phyloP scores from a whole-genome alignment of 192 early-diverging fungal species.

The Funneliformis mosseae region DNA sequence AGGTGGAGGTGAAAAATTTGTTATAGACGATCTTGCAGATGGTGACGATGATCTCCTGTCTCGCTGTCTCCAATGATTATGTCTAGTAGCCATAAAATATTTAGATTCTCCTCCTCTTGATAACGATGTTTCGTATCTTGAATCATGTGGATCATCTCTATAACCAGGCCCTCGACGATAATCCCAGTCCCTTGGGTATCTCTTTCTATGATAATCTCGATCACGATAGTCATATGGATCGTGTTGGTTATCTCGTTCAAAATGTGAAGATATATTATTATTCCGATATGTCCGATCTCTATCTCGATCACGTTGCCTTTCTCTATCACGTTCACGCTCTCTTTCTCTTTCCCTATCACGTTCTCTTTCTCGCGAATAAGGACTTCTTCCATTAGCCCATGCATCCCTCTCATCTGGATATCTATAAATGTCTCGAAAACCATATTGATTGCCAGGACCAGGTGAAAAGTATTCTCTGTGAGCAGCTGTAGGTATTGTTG shows the following conservation, averaged over 20 bases:
- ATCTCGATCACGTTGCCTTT: not conserved
- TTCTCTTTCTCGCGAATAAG: conserved; percentile 24
- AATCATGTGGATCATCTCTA: not conserved
- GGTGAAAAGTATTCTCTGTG: not conserved
- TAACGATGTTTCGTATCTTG: not conserved
- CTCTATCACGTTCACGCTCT: conserved; percentile 17
- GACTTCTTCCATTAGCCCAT: conserved; percentile 3
- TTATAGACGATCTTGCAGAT: not conserved
- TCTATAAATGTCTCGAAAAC: not conserved
- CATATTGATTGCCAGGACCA: not conserved
- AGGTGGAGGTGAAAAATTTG: conserved; percentile 1
- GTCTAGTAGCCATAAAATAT: conserved; percentile 10
- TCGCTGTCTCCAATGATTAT: conserved; percentile 18
- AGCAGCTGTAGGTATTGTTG: not conserved
- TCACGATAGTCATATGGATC: conserved; percentile 17
- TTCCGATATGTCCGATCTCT: conserved; percentile 11
- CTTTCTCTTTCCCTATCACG: conserved; percentile 20
- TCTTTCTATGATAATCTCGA: conserved; percentile 16
- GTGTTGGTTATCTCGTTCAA: conserved; percentile 19
- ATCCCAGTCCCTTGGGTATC: conserved; percentile 20
- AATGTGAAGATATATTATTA: conserved; percentile 16
- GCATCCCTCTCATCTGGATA: conserved; percentile 8
- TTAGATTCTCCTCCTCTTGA: conserved; percentile 12
- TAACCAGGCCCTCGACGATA: conserved; percentile 1
- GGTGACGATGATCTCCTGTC: conserved; percentile 16